Percentiles rank a stretch among this genome's conserved stretches.
These are phyloP conservation scores for Hypholoma sublateritium DNA, from an alignment of 768 basidiomycete genomes.

Conservation along the genomic window DNA sequence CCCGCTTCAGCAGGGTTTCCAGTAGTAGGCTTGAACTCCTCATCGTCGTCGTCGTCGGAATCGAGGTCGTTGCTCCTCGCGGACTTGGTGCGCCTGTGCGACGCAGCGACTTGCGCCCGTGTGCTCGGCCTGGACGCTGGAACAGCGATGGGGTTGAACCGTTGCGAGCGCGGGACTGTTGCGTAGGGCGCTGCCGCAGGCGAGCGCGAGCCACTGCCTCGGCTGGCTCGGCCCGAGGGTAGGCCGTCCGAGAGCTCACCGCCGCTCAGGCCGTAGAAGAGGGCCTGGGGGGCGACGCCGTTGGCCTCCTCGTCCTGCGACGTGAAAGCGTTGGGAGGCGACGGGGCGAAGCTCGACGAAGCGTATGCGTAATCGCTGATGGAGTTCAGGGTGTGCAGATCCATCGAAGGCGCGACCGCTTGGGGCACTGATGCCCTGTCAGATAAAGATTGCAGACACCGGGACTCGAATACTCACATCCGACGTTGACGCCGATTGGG, in stretches of 20 bases:
- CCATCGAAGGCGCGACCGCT: constrained; percentile 57
- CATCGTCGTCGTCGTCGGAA: constrained; percentile 63
- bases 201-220: constrained; percentile 63
- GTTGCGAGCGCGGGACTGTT: constrained; percentile 70
- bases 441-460: constrained; percentile 10
- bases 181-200: constrained; percentile 53
- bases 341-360: constrained; percentile 45
- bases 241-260: constrained; percentile 78
- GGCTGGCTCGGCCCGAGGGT: constrained; percentile 63
- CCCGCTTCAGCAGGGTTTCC: constrained; percentile 40
- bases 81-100: constrained; percentile 40
- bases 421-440: constrained; percentile 41
- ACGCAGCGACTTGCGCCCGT: constrained; percentile 26
- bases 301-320: constrained; percentile 45
- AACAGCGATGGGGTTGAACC: constrained; percentile 74
- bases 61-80: constrained; percentile 60
- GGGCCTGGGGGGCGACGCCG: constrained; percentile 69
- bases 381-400: constrained; percentile 61
- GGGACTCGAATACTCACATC: constrained; percentile 45
- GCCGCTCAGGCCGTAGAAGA: constrained; percentile 64
- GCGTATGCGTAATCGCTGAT: constrained; percentile 59
- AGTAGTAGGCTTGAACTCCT: constrained; percentile 66
- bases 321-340: constrained; percentile 65
- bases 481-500: constrained; percentile 59
- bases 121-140: constrained; percentile 56